Evolutionary conservation across 495 filamentous ascomycete species (phyloP), one percentile per base, ranked within the genome.

Genomic region (Daldinia caldariorum): DNA sequence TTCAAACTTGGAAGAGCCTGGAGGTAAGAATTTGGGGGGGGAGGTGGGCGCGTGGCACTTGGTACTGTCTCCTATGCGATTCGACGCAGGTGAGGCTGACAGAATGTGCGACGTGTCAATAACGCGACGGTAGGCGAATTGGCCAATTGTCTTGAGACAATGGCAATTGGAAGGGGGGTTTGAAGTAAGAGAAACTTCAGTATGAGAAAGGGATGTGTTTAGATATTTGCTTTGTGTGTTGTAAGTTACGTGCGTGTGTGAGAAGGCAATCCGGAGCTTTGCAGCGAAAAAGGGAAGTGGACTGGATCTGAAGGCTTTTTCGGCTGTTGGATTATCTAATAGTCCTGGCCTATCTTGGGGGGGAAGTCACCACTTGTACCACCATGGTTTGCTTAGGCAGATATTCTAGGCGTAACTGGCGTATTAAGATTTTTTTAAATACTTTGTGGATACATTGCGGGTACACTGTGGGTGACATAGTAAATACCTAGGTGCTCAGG

Each of bases 141-240:
- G 70, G 66, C 74, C 74, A 76, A 76, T 76, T 76, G 74, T 69
- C 66, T 70, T 35, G 4, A 55, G 72, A 74, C 72, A 76, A 76
- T 66, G 69, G 72, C 63, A 67, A 69, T 63, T 66, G 66, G 26
- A 26, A 26, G 26, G 26, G 26, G 26, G 61, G 56, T 31, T 61
- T 59, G 67, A 62, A 53, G 49, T 58, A 47, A 22, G 22, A 61
- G 47, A 62, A 64, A 34, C 72, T 69, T 70, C 70, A 63, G 56
- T 69, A 63, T 50, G 58, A 60, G 55, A 38, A 63, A 50, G 61
- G 53, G 51, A 58, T 71, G 66, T 26, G 66, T 26, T 37, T 47
- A 51, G 39, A 43, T 38, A 58, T 60, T 38, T 63, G 45, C 64
- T 76, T 66, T 67, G 53, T 60, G 60, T 58, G 61, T 69, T 39